Evolutionary conservation across 108 stramenopile genomes (phyloP), one percentile per base, ranked within the genome.

Genomic region (Cyclotella cryptica): DNA sequence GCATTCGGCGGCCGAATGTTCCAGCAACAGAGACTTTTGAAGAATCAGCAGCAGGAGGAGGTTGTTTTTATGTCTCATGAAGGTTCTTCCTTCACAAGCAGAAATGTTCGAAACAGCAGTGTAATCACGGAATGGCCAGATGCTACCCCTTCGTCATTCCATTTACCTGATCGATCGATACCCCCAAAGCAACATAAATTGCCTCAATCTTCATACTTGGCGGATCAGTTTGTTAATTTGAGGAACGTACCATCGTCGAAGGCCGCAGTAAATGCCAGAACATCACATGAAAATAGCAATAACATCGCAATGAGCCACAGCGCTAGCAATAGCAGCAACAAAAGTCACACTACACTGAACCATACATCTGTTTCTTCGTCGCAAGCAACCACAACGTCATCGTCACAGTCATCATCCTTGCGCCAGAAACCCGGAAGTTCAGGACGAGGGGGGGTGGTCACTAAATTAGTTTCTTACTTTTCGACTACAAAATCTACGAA

Each of bases 381-480:
- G 19, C 49, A 51, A 51, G 8, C 49, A 59, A 22, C 4, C 24
- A 29, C 30, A 1, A 17, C 57, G 29, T 60, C 58, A 47, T 24
- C 59, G 43, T 43, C 58, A 17, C n/a, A 72, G 26, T 72, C 58
- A 22, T 60, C 22, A 19, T 41, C 17, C 57, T 26, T 55, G 53
- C n/a, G 47, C 47, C 55, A 57, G 12, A 57, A 57, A 22, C 24
- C 7, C n/a, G 28, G 29, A 35, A 40, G 8, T 52, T 29, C 47
- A 62, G 39, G 61, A 14, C 30, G 61, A 11, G 61, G 61, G 40
- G 43, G 55, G 40, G 42, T 47, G n/a, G 52, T 55, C 30, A 55
- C 27, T 53, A 76, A 76, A 68, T 47, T 46, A 66, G 61, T 66
- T 19, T 67, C 79, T 15, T 40, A 68, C 26, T 80, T 80, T 68